These are phyloP conservation scores for Achaetomium macrosporum DNA, from an alignment of 2,329 filamentous ascomycete species.

Conservation along the genomic window DNA sequence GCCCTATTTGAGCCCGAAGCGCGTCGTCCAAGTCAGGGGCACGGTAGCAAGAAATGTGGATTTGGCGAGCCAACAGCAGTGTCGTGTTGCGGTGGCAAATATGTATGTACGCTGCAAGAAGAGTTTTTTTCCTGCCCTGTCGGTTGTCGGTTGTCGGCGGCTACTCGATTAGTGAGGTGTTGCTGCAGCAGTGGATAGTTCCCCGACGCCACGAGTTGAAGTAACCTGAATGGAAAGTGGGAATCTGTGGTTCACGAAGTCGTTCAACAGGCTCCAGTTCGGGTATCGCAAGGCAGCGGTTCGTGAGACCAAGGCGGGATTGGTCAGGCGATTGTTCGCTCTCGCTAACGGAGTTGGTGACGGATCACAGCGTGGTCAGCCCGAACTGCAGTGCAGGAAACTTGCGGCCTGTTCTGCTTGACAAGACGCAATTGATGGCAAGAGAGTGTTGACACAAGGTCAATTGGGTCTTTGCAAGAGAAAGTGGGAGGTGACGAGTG, in stretches of 20 bases:
- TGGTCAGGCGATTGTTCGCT: constrained; percentile 7
- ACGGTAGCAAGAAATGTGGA: constrained; percentile 2
- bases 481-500: neutral
- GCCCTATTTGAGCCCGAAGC: constrained; percentile 1
- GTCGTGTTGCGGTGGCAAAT: constrained; percentile 24
- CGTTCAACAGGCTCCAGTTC: constrained; percentile 7
- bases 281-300: neutral
- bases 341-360: neutral
- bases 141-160: constrained; percentile 2
- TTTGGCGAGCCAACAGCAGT: constrained; percentile 7
- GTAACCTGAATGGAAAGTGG: constrained; percentile 1
- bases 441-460: neutral
- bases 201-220: constrained; percentile 3
- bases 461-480: constrained; percentile 1
- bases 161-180: neutral
- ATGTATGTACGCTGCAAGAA: constrained; percentile 24
- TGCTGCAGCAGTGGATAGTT: constrained; percentile 13
- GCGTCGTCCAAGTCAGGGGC: neutral
- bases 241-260: constrained; percentile 2
- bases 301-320: constrained; percentile 2
- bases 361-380: neutral
- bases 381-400: neutral
- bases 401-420: neutral
- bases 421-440: neutral
- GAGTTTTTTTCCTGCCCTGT: constrained; percentile 19